These are phyloP conservation scores for Euphorbia lathyris DNA, from an alignment of 345 rosid species.

Conservation along the genomic window DNA sequence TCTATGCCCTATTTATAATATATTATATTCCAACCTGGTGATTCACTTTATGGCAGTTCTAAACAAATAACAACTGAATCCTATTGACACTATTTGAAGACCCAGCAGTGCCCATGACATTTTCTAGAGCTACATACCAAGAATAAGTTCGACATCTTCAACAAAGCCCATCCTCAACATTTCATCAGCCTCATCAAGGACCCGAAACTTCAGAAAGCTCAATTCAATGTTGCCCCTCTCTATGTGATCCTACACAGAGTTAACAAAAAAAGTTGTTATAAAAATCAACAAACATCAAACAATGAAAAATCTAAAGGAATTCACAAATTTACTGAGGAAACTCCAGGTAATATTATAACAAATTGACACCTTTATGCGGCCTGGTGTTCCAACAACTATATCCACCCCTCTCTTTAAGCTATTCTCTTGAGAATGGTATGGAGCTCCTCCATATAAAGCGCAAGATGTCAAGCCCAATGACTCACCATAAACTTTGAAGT, in stretches of 20 bases:
- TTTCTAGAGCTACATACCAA: conserved; percentile 43
- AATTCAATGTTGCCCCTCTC: conserved; percentile 70
- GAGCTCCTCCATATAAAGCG: conserved; percentile 91
- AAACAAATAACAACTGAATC: too few species aligned
- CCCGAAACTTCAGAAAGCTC: conserved; percentile 68
- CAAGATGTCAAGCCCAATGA: conserved; percentile 67
- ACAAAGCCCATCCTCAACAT: conserved; percentile 99
- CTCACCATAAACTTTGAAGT: conserved; percentile 85
- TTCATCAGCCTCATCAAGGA: conserved; percentile 98
- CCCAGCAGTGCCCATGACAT: background rate
- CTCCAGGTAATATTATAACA: background rate
- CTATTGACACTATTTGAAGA: background rate
- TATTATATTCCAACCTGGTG: too few species aligned
- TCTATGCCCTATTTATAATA: background rate
- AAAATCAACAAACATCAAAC: background rate
- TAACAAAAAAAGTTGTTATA: background rate
- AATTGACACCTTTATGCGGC: conserved; percentile 72
- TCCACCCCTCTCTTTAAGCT: conserved; percentile 82
- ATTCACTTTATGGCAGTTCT: too few species aligned
- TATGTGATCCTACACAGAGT: conserved; percentile 64
- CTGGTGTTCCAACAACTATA: conserved; percentile 90
- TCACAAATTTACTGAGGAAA: background rate
- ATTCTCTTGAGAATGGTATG: conserved; percentile 56
- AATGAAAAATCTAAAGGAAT: background rate
- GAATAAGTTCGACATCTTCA: conserved; percentile 91